Evolutionary conservation across 2,329 filamentous ascomycete genomes (phyloP), one percentile per base, ranked within the genome.

Genomic region (Colletotrichum zoysiae): DNA sequence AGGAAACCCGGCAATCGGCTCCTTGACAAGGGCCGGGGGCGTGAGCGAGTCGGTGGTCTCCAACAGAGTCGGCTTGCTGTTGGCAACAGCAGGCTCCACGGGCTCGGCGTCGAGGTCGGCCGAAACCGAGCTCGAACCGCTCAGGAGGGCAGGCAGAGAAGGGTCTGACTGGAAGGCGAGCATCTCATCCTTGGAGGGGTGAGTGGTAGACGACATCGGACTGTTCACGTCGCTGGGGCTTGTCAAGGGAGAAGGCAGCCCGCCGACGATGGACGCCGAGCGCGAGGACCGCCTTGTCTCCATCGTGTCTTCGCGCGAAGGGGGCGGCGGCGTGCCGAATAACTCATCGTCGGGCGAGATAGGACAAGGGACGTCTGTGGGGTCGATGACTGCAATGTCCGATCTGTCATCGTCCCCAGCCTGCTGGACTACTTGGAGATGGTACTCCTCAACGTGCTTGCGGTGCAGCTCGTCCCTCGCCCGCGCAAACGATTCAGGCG

Each of bases 61-160:
- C 35, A 89, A 81, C 1, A 87, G 78, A 14, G 85, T 81, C 2
- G 83, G 79, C 23, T 82, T 81, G 4, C 72, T 75, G 60, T 81
- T 81, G 8, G 87, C 81, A 7, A 84, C 80, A 6, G 84, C 86
- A 12, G 87, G 87, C 30, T 81, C 83, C 3, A 90, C 81, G 50
- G 90, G 88, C 60, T 91, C 90, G 1, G 86, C 88, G 73, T 92
- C 90, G 30, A 87, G 82, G 74, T 91, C 90, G 1, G 87, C 88
- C 18, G 89, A 91, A 12, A 91, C 85, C 2, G 90, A 92, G 76
- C 89, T 91, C 11, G 89, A 88, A 14, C 89, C 88, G 68, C 89
- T 91, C 14, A 91, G 82, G 9, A 91, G 81, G 8, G 89, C 89
- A 14, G 90, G 90, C 3, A 92, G 80, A 6, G 90, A 92, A 0